Conservation (phyloP, 2,329 filamentous ascomycete species). For the Curvularia lunata region DNA sequence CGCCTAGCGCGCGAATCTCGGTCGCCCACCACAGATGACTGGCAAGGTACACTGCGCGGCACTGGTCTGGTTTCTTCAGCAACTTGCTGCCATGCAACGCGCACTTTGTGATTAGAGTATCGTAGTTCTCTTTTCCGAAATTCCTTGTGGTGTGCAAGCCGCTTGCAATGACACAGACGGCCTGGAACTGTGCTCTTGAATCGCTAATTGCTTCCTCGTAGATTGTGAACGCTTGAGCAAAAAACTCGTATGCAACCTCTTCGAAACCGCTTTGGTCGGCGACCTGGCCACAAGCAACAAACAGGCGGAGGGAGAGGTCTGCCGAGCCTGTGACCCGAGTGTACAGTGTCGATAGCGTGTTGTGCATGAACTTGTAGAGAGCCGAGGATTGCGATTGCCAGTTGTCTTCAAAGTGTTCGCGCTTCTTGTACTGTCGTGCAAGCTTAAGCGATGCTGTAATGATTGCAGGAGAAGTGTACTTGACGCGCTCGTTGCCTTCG, state of each 20-base stretch:
- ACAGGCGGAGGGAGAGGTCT: conserved; percentile 86
- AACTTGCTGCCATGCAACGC: conserved; percentile 96
- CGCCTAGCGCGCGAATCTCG: conserved; percentile 75
- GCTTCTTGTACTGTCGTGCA: conserved; percentile 83
- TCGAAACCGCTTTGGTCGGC: conserved; percentile 91
- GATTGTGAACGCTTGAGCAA: conserved; percentile 96
- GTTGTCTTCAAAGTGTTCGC: conserved; percentile 84
- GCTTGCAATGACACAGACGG: conserved; percentile 90
- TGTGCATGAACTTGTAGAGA: conserved; percentile 95
- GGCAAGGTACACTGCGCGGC: conserved; percentile 92
- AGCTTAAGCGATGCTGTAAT: conserved; percentile 90
- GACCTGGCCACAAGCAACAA: conserved; percentile 89
- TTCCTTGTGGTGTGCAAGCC: conserved; percentile 86
- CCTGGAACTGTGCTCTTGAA: conserved; percentile 96
- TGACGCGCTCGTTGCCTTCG: conserved; percentile 93
- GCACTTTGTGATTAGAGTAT: conserved; percentile 97
- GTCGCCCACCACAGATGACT: conserved; percentile 99
- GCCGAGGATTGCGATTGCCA: conserved; percentile 77
- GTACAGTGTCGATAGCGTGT: conserved; percentile 83
- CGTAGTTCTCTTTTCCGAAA: conserved; percentile 97
- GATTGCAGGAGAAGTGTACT: conserved; percentile 91
- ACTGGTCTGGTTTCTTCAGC: conserved; percentile 97
- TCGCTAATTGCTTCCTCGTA: conserved; percentile 97
- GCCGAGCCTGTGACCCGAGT: conserved; percentile 84
- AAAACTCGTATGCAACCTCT: conserved; percentile 97